Conservation (phyloP, 192 early-diverging fungal species). For the Coemansia sp. region DNA sequence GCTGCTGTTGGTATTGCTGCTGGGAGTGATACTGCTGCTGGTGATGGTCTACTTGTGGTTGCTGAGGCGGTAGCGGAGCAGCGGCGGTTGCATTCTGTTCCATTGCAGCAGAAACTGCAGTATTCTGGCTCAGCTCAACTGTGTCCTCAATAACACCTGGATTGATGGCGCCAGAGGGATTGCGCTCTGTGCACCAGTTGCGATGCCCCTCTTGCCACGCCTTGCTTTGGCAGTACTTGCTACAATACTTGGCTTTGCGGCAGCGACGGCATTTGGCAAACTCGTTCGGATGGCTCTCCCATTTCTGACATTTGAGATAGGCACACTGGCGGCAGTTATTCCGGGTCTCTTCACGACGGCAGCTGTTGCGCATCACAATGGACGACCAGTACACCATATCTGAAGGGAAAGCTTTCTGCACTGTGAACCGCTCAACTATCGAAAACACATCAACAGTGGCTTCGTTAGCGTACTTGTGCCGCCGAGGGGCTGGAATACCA, state of each 20-base stretch:
- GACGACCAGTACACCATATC: constrained; percentile 69
- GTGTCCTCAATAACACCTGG: constrained; percentile 11
- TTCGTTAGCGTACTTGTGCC: constrained; percentile 16
- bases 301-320: constrained; percentile 72
- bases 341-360: constrained; percentile 69
- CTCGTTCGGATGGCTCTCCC: constrained; percentile 70
- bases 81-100: constrained; percentile 29
- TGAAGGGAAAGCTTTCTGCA: constrained; percentile 59
- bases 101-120: constrained; percentile 29
- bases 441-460: constrained; percentile 66
- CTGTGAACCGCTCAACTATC: constrained; percentile 73
- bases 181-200: constrained; percentile 73
- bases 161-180: constrained; percentile 13
- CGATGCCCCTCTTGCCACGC: constrained; percentile 79
- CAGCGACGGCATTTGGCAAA: constrained; percentile 87
- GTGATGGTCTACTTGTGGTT: constrained; percentile 1
- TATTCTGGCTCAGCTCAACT: too few relatives aligned
- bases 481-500: constrained; percentile 27
- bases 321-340: constrained; percentile 76
- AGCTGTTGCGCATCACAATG: constrained; percentile 79
- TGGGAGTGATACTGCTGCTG: constrained; percentile 12
- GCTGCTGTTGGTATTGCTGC: not conserved
- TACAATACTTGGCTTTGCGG: constrained; percentile 85
- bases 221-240: constrained; percentile 69
- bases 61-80: constrained; percentile 23